A percentile compares a stretch with the other conserved stretches of the same genome.
Evolutionary conservation across 2,329 filamentous ascomycete species (phyloP).

Genomic region (Metarhizium album): DNA sequence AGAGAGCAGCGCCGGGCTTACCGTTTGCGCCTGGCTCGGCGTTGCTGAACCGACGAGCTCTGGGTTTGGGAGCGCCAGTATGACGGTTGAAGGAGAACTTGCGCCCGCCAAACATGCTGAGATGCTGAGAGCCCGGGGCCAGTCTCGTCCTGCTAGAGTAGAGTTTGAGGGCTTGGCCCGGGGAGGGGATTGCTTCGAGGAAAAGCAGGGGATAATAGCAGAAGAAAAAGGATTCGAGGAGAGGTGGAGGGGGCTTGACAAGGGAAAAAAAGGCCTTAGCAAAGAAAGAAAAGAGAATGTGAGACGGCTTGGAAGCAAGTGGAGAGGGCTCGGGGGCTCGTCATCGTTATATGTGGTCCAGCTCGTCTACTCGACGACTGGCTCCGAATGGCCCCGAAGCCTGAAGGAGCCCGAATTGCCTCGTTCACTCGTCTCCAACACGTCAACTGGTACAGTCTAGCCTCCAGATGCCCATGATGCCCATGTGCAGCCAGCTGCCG

Average conservation of each 20-base stretch:
- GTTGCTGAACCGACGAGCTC: constrained; percentile 45
- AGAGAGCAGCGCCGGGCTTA: constrained; percentile 20
- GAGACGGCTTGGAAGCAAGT: background rate
- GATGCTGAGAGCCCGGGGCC: no score
- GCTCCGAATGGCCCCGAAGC: background rate
- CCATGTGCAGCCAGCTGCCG: background rate
- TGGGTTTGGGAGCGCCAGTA: constrained; percentile 47
- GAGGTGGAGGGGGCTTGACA: background rate
- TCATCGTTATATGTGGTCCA: constrained; percentile 3
- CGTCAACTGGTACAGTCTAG: no score
- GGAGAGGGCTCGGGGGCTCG: constrained; percentile 2
- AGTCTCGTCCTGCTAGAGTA: background rate
- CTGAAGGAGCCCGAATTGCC: no score
- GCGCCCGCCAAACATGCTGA: constrained; percentile 42
- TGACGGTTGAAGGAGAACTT: constrained; percentile 59
- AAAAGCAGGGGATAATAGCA: background rate
- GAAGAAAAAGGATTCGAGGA: background rate
- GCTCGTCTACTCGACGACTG: background rate
- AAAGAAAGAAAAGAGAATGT: no score
- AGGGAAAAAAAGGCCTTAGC: background rate
- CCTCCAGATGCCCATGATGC: no score
- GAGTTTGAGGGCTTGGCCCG: background rate
- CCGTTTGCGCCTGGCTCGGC: constrained; percentile 46
- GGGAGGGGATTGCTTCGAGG: background rate
- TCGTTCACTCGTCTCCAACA: no score